Base-by-base conservation (phyloP, 805 yeast genomes). In the Ogataea minuta region DNA sequence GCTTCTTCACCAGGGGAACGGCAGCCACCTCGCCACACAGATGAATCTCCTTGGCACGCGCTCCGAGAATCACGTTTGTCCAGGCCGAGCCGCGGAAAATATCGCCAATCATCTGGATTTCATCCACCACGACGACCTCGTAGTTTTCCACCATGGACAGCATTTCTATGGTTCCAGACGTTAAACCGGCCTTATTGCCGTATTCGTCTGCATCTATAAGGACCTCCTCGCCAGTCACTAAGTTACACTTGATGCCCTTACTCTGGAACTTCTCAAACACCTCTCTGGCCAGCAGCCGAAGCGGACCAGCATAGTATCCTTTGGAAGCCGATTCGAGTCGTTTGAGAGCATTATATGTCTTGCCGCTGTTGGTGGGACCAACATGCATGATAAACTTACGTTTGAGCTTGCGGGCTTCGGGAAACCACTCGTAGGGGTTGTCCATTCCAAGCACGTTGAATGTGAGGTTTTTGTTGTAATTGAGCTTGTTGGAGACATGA, bases 321-420 rank as follows among this genome's bases (percentile, higher is more conserved):
- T 79, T 72, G 23, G 77, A 70, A 11, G 88, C 79, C 14, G 61
- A 53, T 50, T 79, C 79, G 34, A 93, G 68, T 39, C 78, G 71
- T 52, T 83, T 71, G 31, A 93, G 64, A 0, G 98, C 95, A 33
- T 76, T 74, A 56, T 86, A 85, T 0, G 98, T 93, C 55, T 93
- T 93, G 9, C 99, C 99, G 49, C 93, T 81, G 59, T 93, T 93
- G 0, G 99, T 93, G 1, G 99, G 99, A 0, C 99, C 99, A 9
- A 93, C 86, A 59, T 93, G 99, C 79, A 93, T 76, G n/a, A 84
- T 73, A 34, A 93, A 71, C 35, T 83, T 81, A 27, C 99, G 69
- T 47, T 78, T 80, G 67, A 88, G 68, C 46, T 79, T 76, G 27
- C 98, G 70, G 0, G 99, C 95, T 31, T 72, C 78, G 0, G 98